Conservation (phyloP, 2,329 filamentous ascomycete genomes). For the Sporothrix brasiliensis region DNA sequence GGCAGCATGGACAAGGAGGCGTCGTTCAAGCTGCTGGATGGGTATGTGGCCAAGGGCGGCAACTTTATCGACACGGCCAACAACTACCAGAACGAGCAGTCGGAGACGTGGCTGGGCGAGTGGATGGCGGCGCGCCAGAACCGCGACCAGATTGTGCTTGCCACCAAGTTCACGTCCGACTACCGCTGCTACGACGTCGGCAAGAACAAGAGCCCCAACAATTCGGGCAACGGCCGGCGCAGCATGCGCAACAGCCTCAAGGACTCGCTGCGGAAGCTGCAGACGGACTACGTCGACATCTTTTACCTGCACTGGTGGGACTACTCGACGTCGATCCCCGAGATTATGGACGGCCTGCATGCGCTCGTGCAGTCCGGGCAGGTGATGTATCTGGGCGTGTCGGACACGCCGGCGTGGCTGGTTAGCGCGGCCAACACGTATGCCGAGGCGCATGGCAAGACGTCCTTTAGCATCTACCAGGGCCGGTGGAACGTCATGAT, state of each 20-base stretch:
- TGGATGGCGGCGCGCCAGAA: conserved; percentile 56
- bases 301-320: conserved; percentile 53
- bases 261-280: conserved; percentile 51
- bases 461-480: conserved; percentile 48
- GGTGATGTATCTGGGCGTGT: conserved; percentile 49
- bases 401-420: conserved; percentile 48
- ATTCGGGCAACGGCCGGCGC: conserved; percentile 49
- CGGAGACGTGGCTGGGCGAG: conserved; percentile 60
- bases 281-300: conserved; percentile 51
- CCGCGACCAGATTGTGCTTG: conserved; percentile 58
- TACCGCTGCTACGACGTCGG: conserved; percentile 48
- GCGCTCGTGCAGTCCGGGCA: conserved; percentile 48
- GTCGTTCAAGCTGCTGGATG: conserved; percentile 39
- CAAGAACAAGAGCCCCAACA: conserved; percentile 47
- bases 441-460: conserved; percentile 43
- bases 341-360: conserved; percentile 50
- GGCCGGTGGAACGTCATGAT: conserved; percentile 45
- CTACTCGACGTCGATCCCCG: conserved; percentile 47
- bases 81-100: conserved; percentile 61
- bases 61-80: conserved; percentile 70
- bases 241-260: conserved; percentile 49
- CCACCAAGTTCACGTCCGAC: conserved; percentile 59
- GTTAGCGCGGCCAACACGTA: conserved; percentile 47
- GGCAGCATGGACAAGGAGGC: conserved; percentile 38
- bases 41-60: conserved; percentile 51